Base-by-base conservation (phyloP, 805 yeast species). In the Torulaspora microellipsoides region DNA sequence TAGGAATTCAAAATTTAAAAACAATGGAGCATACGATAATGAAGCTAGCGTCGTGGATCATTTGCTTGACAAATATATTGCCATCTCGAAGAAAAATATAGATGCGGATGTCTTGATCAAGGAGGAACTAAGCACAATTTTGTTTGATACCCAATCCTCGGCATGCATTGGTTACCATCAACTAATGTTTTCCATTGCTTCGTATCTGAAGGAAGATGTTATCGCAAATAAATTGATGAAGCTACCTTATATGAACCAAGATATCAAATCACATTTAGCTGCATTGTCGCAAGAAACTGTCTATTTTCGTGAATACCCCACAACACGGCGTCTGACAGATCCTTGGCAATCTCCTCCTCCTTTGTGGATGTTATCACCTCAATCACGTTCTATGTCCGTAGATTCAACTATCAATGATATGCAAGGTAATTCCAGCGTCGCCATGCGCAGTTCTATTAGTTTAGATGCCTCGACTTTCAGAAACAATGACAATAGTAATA, bases 21-120 rank as follows among this genome's bases (percentile, higher is more conserved):
- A 25, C 30, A 25, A 12, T 23, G 14, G 30, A n/a, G 36, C 25
- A 32, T 30, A 38, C 8, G 38, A 38, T n/a, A 32, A 38, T 28
- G 39, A 43, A n/a, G 34, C 30, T n/a, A 37, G 34, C 15, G 42
- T 49, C 10, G 51, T 53, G 1, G 44, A 37, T 13, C 42, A 42
- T 20, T 54, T 54, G 31, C 48, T 54, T 34, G 45, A 46, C 23
- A 48, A 49, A 15, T 52, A 50, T 28, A 48, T 52, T 25, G 33
- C 44, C 25, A 51, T 48, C 36, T 12, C 37, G 1, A 43, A 45
- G 8, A 47, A 48, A 35, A 42, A 39, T 15, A 15, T 51, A 4
- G 53, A 53, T 40, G 43, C 48, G 5, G 51, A 52, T 25, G 45
- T 38, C n/a, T 27, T 49, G 20, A 29, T 48, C 8, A 45, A 52